Evolutionary conservation across 768 basidiomycete species (phyloP), one percentile per base, ranked within the genome.

Genomic region (Suillus discolor): DNA sequence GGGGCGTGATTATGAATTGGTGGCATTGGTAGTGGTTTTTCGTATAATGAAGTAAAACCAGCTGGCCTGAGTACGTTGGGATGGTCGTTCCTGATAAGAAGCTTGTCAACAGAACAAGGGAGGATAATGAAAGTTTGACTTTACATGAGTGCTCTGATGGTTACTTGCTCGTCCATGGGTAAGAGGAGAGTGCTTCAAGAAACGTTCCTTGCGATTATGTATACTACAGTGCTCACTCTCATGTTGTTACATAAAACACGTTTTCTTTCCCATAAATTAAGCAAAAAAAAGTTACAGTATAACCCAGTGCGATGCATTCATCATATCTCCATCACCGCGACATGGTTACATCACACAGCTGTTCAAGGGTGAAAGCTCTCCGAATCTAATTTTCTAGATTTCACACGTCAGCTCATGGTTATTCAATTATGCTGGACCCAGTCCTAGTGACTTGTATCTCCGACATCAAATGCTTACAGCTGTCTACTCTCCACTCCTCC

Each of bases 11-110:
- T 70, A 65, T 68, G 63, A 2, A 60, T 28, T 6, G 70, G 59
- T 18, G 75, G 78, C 75, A 80, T 74, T 34, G 77, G 77, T 18
- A 76, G 73, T 1, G 79, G 78, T 63, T 82, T 82, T 70, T 81
- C 78, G 68, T 70, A 62, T 1, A 44, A 62, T 15, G 72, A 8
- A 11, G 36, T 45, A 41, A 66, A 72, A 18, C 16, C 53, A 54
- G 77, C 73, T 38, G 73, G 77, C 0, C 68, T 71, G 55, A 75
- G 76, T 4, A 66, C 41, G 57, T 53, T 41, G 2, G 74, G 76
- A 45, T 76, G 74, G 47, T 61, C 61, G 61, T 67, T 57, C 73
- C 75, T 76, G 62, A 51, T 25, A 25, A 28, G 51, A 11, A 45
- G 18, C 9, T 25, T 61, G 34, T 60, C 44, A 59, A 47, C 38